These are phyloP conservation scores for Wickerhamomyces rabaulensis DNA, from an alignment of 805 yeast genomes.

Conservation along the genomic window DNA sequence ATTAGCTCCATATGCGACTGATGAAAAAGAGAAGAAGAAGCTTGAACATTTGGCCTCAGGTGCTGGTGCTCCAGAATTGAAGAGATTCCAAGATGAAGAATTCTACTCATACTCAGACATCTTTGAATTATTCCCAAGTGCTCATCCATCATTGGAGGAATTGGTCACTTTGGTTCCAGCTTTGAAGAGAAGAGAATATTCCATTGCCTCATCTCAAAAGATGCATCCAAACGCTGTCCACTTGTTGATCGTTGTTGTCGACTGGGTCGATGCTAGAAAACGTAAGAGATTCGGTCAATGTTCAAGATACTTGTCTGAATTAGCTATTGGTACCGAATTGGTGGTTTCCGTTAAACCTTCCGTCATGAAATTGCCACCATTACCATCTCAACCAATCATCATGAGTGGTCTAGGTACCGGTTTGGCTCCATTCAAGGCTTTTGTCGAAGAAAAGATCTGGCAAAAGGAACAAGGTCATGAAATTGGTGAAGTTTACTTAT, in stretches of 20 bases:
- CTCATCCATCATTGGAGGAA: slow-evolving; percentile 69
- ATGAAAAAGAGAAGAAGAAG: slow-evolving; percentile 57
- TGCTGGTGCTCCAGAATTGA: slow-evolving; percentile 81
- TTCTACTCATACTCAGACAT: slow-evolving; percentile 78
- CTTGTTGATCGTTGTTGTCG: slow-evolving; percentile 89
- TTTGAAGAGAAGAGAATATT: slow-evolving; percentile 93
- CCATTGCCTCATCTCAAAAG: slow-evolving; percentile 94
- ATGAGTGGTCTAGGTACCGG: slow-evolving; percentile 99
- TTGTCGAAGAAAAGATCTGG: slow-evolving; percentile 91
- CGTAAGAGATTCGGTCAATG: slow-evolving; percentile 90
- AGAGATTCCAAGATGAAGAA: slow-evolving; percentile 79
- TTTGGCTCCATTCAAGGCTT: slow-evolving; percentile 96
- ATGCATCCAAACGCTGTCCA: slow-evolving; percentile 90
- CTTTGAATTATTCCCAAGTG: slow-evolving; percentile 72
- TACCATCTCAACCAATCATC: slow-evolving; percentile 81
- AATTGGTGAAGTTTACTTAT: slow-evolving; percentile 84
- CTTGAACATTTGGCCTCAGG: slow-evolving; percentile 64
- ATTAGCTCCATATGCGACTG: slow-evolving; percentile 65
- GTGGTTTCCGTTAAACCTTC: slow-evolving; percentile 95
- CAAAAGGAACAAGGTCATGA: slow-evolving; percentile 84
- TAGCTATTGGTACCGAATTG: slow-evolving; percentile 73
- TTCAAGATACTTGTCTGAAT: slow-evolving; percentile 82
- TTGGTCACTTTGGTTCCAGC: slow-evolving; percentile 74
- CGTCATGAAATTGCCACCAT: slow-evolving; percentile 92
- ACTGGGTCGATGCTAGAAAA: slow-evolving; percentile 86